A percentile compares a stretch with the other conserved stretches of the same genome.
Evolutionary conservation across 2,329 filamentous ascomycete species (phyloP).

Genomic region (Apiospora sp.): DNA sequence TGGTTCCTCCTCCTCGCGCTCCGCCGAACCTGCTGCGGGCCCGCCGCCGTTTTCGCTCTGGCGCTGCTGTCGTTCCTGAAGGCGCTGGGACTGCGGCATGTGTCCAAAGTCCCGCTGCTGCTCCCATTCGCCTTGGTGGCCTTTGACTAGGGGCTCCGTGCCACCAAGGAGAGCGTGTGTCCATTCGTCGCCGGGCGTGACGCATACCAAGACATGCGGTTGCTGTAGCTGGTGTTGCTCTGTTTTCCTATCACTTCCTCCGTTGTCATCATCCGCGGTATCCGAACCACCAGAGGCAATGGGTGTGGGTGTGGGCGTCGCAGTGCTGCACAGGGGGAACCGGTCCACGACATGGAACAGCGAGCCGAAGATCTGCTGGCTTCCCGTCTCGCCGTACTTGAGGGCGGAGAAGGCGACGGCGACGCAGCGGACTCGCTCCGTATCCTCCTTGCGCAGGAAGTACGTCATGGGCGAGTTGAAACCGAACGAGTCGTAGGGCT

Average conservation of each 20-base stretch:
- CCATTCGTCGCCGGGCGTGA: slow-evolving; percentile 47
- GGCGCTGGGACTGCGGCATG: slow-evolving; percentile 18
- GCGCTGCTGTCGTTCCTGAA: slow-evolving; percentile 1
- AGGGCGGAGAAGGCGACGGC: slow-evolving; percentile 55
- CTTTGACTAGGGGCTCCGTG: slow-evolving; percentile 34
- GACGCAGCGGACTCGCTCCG: slow-evolving; percentile 51
- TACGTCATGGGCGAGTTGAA: slow-evolving; percentile 58
- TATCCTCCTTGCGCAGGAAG: slow-evolving; percentile 53
- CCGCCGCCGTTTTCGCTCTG: background rate
- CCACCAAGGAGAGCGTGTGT: slow-evolving; percentile 41
- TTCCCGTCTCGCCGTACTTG: slow-evolving; percentile 50
- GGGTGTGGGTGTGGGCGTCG: slow-evolving; percentile 23
- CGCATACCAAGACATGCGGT: slow-evolving; percentile 49
- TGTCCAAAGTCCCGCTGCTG: background rate
- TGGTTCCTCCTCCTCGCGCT: background rate
- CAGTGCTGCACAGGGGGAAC: slow-evolving; percentile 38
- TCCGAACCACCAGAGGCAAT: no score
- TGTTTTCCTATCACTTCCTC: background rate
- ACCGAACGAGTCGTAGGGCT: slow-evolving; percentile 55
- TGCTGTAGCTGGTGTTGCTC: slow-evolving; percentile 26
- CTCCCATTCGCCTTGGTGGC: slow-evolving; percentile 21
- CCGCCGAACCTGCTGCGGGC: background rate
- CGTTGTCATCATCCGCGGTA: no score
- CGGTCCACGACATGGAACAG: slow-evolving; percentile 58
- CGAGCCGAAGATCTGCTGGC: slow-evolving; percentile 55